phyloP scores from a whole-genome alignment of 768 basidiomycete genomes.

The Termitomyces sp. region DNA sequence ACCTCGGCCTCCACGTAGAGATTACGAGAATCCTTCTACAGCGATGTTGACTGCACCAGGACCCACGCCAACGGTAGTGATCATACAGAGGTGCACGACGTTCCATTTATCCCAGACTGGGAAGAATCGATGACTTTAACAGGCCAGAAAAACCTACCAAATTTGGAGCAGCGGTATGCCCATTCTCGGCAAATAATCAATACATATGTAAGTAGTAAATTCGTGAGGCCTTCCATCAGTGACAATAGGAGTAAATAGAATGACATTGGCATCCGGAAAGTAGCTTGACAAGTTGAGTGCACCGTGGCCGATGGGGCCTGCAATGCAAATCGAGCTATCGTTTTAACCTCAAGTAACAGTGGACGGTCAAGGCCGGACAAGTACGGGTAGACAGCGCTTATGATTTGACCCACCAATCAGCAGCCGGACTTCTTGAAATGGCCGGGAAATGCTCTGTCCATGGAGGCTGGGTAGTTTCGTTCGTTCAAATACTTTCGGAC shows the following conservation, averaged over 20 bases:
- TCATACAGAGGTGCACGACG: slow-evolving; percentile 48
- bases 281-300: slow-evolving; percentile 78
- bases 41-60: slow-evolving; percentile 56
- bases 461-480: slow-evolving; percentile 55
- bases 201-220: slow-evolving; percentile 56
- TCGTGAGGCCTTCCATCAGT: slow-evolving; percentile 68
- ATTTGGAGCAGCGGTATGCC: slow-evolving; percentile 66
- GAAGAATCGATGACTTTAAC: slow-evolving; percentile 68
- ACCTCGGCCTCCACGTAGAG: slow-evolving; percentile 57
- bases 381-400: slow-evolving; percentile 48
- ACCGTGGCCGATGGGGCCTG: slow-evolving; percentile 39
- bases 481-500: slow-evolving; percentile 60
- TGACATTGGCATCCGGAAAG: slow-evolving; percentile 57
- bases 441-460: slow-evolving; percentile 34
- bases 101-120: too few relatives aligned
- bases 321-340: slow-evolving; percentile 16
- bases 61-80: slow-evolving; percentile 39
- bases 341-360: neutral
- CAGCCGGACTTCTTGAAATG: slow-evolving; percentile 48
- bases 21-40: slow-evolving; percentile 51
- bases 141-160: slow-evolving; percentile 76
- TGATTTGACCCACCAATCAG: slow-evolving; percentile 44
- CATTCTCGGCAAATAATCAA: slow-evolving; percentile 59
- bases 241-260: slow-evolving; percentile 71
- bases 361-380: too few relatives aligned